Base-by-base conservation (phyloP, 2,329 filamentous ascomycete species). In the Aspergillus unguis region DNA sequence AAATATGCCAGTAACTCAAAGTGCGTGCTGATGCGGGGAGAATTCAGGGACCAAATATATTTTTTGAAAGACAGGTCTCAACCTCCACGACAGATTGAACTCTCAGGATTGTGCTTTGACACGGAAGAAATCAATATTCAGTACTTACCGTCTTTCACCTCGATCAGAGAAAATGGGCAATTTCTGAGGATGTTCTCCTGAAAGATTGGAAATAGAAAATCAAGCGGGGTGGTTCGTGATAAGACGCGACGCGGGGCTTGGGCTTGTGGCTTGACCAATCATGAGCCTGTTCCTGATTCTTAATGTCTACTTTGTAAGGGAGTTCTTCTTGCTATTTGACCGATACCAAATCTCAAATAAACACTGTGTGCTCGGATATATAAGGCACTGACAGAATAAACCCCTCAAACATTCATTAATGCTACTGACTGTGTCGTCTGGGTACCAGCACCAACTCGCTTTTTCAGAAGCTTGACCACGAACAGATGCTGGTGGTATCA, bases 171-270 rank as follows among this genome's bases (percentile, higher is more conserved):
- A 36, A 17, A 17, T 17, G 17, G 17, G 11, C 32, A 33, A 33
- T 8, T 7, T 33, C 32, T 33, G 32, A 33, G 32, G 26, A 41
- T 26, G 11, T 48, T 48, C 17, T 32, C 11, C 6, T 36, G 31
- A 5, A 36, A 35, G 37, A 43, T 44, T 42, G 46, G 17, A 37
- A 33, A 42, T 28, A 36, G 35, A 33, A 38, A 29, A 41, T 35
- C 25, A n/a, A 36, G 43, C 27, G 49, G 49, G 49, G 42, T 46
- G 42, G 42, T 50, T 50, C 29, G 36, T 32, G 49, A 51, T 51
- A 51, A 47, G 35, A 27, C 41, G 37, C 37, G 36, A 25, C 36
- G 50, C 47, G 50, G 50, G 50, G 37, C 44, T 52, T 40, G 25
- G 44, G 5, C 25, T 32, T 48, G 33, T 37, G 32, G 11, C 17